Conservation (phyloP, 257 asterid species). For the Solanum habrochaites region DNA sequence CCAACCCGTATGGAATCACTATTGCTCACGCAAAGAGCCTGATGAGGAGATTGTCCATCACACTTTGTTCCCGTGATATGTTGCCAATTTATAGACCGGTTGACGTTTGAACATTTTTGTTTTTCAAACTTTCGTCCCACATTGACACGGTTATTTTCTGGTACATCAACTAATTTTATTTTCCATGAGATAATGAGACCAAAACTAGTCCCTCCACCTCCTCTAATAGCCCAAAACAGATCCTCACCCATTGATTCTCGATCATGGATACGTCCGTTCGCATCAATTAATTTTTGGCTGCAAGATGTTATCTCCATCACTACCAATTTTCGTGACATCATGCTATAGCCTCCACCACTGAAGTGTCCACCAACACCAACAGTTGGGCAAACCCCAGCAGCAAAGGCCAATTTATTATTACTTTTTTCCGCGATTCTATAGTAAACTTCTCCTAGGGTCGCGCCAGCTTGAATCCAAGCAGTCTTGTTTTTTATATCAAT, state of each 20-base stretch:
- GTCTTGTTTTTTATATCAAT: neutral
- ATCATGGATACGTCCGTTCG: accelerated
- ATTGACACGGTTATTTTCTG: neutral
- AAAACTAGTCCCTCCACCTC: neutral
- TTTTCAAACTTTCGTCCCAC: neutral
- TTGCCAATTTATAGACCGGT: neutral
- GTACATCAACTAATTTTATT: neutral
- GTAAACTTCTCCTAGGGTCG: neutral
- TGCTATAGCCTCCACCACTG: neutral
- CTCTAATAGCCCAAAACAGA: neutral
- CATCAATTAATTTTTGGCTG: neutral
- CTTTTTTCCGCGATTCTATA: neutral
- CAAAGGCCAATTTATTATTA: neutral
- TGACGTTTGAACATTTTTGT: neutral
- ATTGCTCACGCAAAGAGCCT: neutral
- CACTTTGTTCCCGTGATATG: neutral
- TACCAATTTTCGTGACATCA: neutral
- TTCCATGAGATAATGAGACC: neutral
- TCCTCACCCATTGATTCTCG: neutral
- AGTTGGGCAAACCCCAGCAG: neutral
- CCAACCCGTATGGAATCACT: neutral
- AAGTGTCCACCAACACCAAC: neutral
- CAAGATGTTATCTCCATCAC: neutral
- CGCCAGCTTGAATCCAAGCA: neutral
- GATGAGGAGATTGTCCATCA: neutral